Base-by-base conservation (phyloP, 2,329 filamentous ascomycete genomes). In the Coniochaeta sp. region DNA sequence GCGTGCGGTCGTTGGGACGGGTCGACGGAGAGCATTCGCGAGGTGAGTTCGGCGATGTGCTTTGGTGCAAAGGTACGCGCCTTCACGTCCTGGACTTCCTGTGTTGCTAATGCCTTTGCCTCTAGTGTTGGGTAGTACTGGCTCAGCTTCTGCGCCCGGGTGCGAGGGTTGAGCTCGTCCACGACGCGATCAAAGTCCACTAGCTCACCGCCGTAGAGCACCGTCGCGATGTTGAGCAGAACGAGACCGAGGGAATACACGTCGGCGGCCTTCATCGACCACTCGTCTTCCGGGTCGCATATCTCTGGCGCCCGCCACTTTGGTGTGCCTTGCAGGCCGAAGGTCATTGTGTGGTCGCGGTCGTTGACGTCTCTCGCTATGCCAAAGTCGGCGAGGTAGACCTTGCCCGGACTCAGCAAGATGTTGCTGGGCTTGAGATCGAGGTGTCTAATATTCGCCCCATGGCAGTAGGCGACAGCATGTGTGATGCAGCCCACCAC, bases 381-480 rank as follows among this genome's bases (percentile, higher is more conserved):
- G 31, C 73, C 74, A 61, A 77, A 77, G 57, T 77, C 74, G 20
- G 73, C 71, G 13, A 76, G 63, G 52, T 76, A 76, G 8, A 77
- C 73, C 8, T 70, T 65, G 6, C 69, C 68, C 1, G 72, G 65
- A 51, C 67, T 71, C 7, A 76, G 62, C 2, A 77, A 64, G 49
- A 76, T 75, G 50, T 77, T 76, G 31, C 67, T 68, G 1, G 74
- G 74, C 53, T 77, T 76, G 31, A 77, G 67, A 50, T 77, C 72
- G 4, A 73, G 66, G 55, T 77, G 73, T 20, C 74, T 66, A 12
- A 76, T 69, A 16, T 69, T 62, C 47, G 70, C 65, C 14, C 61
- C 57, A 57, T 75, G 72, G 51, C 70, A 72, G 52, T 72, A 68
- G 1, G 68, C 64, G 52, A 74, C 62, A 4, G 71, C 71, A 13